Conservation (phyloP, 2,329 filamentous ascomycete species). For the Colletotrichum phormii region DNA sequence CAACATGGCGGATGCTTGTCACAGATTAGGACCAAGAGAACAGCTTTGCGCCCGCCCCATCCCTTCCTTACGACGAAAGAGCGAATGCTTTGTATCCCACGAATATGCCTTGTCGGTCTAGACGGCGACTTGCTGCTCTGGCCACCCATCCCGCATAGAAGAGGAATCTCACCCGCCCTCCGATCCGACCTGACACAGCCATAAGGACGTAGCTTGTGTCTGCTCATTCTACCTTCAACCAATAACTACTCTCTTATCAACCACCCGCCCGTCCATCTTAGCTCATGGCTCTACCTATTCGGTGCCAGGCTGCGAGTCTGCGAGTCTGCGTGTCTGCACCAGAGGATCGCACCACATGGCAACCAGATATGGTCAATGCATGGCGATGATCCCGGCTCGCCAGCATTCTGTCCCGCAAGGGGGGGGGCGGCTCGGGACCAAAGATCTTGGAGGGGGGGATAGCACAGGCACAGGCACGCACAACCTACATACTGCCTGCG, state of each 20-base stretch:
- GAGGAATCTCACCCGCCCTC: constrained; percentile 27
- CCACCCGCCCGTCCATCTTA: background rate
- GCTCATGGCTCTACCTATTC: constrained; percentile 9
- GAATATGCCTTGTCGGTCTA: background rate
- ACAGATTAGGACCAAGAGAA: background rate
- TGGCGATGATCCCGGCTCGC: constrained; percentile 27
- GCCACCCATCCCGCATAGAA: constrained; percentile 16
- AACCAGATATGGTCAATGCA: constrained; percentile 20
- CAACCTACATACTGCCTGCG: background rate
- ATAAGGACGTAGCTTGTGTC: constrained; percentile 1
- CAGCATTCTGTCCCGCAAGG: constrained; percentile 12
- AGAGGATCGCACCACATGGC: constrained; percentile 26
- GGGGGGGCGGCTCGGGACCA: constrained; percentile 22
- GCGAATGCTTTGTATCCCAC: background rate
- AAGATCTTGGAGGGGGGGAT: constrained; percentile 22
- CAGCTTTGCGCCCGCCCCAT: background rate
- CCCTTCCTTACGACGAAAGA: background rate
- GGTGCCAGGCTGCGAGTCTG: background rate
- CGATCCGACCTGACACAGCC: constrained; percentile 17
- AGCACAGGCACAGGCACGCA: constrained; percentile 3
- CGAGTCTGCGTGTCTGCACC: background rate
- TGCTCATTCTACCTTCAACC: constrained; percentile 1
- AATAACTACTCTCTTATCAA: background rate
- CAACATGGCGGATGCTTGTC: background rate
- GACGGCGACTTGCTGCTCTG: background rate